Conservation (phyloP, 2,329 filamentous ascomycete species). For the Bipolaris victoriae region DNA sequence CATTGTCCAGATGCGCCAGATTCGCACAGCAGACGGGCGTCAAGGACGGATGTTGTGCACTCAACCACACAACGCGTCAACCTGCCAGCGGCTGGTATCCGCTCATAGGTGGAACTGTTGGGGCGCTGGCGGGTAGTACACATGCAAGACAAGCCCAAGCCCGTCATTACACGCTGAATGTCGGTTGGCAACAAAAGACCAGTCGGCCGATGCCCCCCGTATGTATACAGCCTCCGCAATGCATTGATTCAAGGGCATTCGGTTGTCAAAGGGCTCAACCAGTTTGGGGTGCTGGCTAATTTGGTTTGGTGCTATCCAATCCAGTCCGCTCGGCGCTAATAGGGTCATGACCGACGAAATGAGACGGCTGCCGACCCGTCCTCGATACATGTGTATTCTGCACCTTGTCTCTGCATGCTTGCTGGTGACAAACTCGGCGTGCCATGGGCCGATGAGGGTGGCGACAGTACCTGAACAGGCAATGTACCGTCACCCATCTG, state of each 20-base stretch:
- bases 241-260: slow-evolving; percentile 8
- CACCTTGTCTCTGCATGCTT: slow-evolving; percentile 6
- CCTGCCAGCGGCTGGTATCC: slow-evolving; percentile 30
- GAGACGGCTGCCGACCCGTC: background rate
- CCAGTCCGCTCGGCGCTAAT: slow-evolving; percentile 5
- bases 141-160: slow-evolving; percentile 25
- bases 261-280: slow-evolving; percentile 16
- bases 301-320: slow-evolving; percentile 1
- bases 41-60: slow-evolving; percentile 29
- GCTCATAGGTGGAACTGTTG: slow-evolving; percentile 41
- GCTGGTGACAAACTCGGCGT: slow-evolving; percentile 10
- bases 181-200: slow-evolving; percentile 15
- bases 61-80: slow-evolving; percentile 22
- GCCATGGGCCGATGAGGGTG: slow-evolving; percentile 12
- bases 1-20: slow-evolving; percentile 30
- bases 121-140: slow-evolving; percentile 32
- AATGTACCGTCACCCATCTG: slow-evolving; percentile 8
- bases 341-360: background rate
- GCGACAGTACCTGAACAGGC: slow-evolving; percentile 12
- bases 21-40: slow-evolving; percentile 20
- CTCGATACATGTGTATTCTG: background rate
- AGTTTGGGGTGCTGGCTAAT: background rate
- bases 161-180: slow-evolving; percentile 16
- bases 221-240: slow-evolving; percentile 4
- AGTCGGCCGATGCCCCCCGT: slow-evolving; percentile 20